Evolutionary conservation across 1,284 basidiomycete genomes (phyloP).

Genomic region (Fomitopsis betulina): DNA sequence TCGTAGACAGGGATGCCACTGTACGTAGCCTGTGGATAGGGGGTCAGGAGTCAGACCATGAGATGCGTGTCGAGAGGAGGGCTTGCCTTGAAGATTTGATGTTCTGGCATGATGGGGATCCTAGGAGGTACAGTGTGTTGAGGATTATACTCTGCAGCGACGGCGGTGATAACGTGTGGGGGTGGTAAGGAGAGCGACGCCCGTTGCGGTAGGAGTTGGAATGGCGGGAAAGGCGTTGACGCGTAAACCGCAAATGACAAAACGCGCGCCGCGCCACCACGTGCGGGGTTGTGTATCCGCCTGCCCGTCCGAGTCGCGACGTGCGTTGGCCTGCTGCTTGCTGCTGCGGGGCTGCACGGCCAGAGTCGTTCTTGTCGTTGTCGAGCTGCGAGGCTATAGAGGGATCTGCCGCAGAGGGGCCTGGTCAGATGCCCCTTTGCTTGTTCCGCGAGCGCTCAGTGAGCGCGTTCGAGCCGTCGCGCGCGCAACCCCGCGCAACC

Average conservation of each 20-base stretch:
- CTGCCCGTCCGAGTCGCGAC: neutral
- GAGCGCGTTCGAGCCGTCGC: too few relatives aligned
- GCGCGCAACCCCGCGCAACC: neutral
- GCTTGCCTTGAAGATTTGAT: constrained; percentile 73
- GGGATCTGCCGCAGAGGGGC: too few relatives aligned
- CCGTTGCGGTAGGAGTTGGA: neutral
- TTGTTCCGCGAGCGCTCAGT: too few relatives aligned
- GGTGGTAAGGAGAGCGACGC: neutral
- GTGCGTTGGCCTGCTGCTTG: neutral
- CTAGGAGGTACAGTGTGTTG: neutral
- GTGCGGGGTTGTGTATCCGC: neutral
- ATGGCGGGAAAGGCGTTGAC: constrained; percentile 3
- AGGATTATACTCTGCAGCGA: neutral
- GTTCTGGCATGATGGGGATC: constrained; percentile 56
- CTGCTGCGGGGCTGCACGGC: too few relatives aligned
- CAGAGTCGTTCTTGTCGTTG: too few relatives aligned
- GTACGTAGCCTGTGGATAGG: constrained; percentile 65
- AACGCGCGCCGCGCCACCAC: constrained; percentile 10
- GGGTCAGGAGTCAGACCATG: constrained; percentile 1
- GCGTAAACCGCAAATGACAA: constrained; percentile 10
- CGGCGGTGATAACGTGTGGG: neutral
- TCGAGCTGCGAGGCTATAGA: too few relatives aligned
- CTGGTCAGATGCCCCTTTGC: too few relatives aligned
- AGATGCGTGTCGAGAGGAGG: constrained; percentile 2
- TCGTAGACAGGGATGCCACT: constrained; percentile 86